Conservation (phyloP, 352 stramenopile genomes). For the Globisporangium perplexum region DNA sequence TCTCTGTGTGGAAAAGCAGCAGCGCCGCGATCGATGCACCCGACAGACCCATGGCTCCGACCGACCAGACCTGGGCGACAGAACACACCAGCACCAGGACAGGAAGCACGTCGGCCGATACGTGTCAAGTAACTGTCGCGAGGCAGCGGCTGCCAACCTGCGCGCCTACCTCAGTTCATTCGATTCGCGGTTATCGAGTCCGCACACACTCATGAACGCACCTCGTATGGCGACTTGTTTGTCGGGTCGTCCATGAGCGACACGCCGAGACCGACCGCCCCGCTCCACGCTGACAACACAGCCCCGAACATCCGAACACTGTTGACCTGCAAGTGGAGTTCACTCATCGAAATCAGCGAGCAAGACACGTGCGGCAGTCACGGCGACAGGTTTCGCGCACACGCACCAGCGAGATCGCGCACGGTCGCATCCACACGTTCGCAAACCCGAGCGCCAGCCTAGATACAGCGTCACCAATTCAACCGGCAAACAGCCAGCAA, state of each 20-base stretch:
- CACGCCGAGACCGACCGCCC: slow-evolving; percentile 25
- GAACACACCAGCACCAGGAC: neutral
- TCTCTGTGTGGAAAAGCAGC: slow-evolving; percentile 40
- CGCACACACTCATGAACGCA: slow-evolving; percentile 6
- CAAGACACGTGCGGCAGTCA: too few relatives aligned
- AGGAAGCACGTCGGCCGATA: neutral
- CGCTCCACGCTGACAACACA: slow-evolving; percentile 37
- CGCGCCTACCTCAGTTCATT: too few relatives aligned
- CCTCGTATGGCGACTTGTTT: slow-evolving; percentile 36
- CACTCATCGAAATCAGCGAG: neutral
- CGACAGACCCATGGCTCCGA: slow-evolving; percentile 46
- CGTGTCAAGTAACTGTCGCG: neutral
- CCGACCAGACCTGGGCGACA: slow-evolving; percentile 35
- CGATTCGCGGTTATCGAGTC: neutral
- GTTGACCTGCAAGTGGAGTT: slow-evolving; percentile 30
- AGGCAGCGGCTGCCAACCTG: too few relatives aligned
- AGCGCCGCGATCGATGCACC: slow-evolving; percentile 27
- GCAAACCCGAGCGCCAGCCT: slow-evolving; percentile 22
- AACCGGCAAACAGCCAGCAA: neutral
- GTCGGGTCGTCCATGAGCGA: slow-evolving; percentile 36
- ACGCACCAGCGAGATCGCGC: slow-evolving; percentile 36
- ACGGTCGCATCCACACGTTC: slow-evolving; percentile 45
- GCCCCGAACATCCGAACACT: slow-evolving; percentile 37
- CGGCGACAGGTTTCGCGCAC: too few relatives aligned
- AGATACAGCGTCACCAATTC: neutral